These are phyloP conservation scores for Ogataea pini DNA, from an alignment of 805 yeast species.

Conservation along the genomic window DNA sequence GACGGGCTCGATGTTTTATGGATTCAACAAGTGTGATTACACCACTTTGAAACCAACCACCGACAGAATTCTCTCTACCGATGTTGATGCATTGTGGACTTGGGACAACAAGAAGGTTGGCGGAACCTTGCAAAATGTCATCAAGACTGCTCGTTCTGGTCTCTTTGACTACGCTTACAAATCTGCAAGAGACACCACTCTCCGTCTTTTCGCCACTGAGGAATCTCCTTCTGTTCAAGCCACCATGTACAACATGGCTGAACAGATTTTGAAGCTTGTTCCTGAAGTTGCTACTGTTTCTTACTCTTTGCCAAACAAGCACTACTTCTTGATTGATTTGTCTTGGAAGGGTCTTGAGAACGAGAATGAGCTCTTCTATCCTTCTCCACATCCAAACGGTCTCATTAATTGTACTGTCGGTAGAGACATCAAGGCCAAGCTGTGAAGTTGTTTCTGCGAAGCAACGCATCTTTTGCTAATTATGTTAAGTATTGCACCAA, in stretches of 20 bases:
- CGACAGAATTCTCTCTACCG: constrained; percentile 88
- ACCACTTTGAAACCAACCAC: constrained; percentile 82
- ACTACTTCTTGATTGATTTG: constrained; percentile 78
- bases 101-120: constrained; percentile 55
- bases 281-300: constrained; percentile 63
- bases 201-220: constrained; percentile 78
- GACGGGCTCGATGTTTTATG: constrained; percentile 91
- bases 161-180: constrained; percentile 65
- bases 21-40: constrained; percentile 82
- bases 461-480: constrained; percentile 1
- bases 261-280: constrained; percentile 61
- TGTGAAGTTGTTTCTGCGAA: constrained; percentile 32
- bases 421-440: constrained; percentile 60
- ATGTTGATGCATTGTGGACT: constrained; percentile 72
- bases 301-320: constrained; percentile 87
- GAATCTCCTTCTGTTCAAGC: constrained; percentile 95
- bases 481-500: no score
- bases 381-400: constrained; percentile 91
- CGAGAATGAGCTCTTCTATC: constrained; percentile 84
- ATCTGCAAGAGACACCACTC: constrained; percentile 66
- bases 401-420: constrained; percentile 85
- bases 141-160: constrained; percentile 55
- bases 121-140: constrained; percentile 50
- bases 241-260: constrained; percentile 91
- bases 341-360: constrained; percentile 81